Base-by-base conservation (phyloP, 1,284 basidiomycete genomes). In the Phylloboletellus chloephorus region DNA sequence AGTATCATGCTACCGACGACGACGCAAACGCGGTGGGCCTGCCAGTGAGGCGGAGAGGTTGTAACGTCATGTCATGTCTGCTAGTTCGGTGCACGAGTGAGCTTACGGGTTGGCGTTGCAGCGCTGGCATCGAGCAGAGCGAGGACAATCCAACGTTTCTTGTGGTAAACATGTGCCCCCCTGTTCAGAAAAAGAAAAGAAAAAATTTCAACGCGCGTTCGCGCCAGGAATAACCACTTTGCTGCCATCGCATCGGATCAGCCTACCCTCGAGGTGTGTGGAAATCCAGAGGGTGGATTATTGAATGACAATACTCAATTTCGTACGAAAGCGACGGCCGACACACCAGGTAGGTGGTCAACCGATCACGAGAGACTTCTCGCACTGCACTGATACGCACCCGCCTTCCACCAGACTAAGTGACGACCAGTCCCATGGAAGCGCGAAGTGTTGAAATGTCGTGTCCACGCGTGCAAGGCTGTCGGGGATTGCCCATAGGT, bases 401-500 rank as follows among this genome's bases (percentile, higher is more conserved):
- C 16, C 39, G 24, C 26, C 12, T 41, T 12, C 6, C 26, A n/a
- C n/a, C n/a, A n/a, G n/a, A n/a, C n/a, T n/a, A 53, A 56, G 75
- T 58, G 12, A 21, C 24, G 20, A 13, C 13, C 7, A 6, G 11
- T 11, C 29, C 9, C 16, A 5, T 28, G 11, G 19, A 19, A 24
- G 11, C 10, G 19, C 24, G 31, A 30, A 12, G 6, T 12, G 5
- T 19, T 39, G n/a, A 47, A 8, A 11, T 0, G 13, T 5, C 13
- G 11, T 7, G n/a, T 23, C 39, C 21, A 37, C 28, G 15, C 13
- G n/a, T 20, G 7, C 35, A 33, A 81, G 79, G 4, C 60, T 82
- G 7, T 83, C n/a, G 78, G 76, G 79, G 79, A 9, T 82, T 83
- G 80, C 81, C 81, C 10, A 78, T 82, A 39, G 78, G 79, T 72